Base-by-base conservation (phyloP, 345 rosid species). In the Mallotus nudiflorus region DNA sequence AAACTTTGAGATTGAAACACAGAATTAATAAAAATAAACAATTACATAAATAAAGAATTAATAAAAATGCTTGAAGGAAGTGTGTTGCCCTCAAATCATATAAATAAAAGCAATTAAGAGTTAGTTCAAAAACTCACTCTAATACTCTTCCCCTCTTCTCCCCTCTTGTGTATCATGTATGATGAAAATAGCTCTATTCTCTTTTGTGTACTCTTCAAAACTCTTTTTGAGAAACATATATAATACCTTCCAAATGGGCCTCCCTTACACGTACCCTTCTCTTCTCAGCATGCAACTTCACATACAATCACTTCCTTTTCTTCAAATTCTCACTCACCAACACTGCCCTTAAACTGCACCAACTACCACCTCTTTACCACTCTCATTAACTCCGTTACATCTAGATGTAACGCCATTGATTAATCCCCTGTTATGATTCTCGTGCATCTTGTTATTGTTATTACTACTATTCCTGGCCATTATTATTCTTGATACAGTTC, bases 401-500 rank as follows among this genome's bases (percentile, higher is more conserved):
- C 62, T 53, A n/a, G n/a, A n/a, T n/a, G n/a, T n/a, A 24, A 39
- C 59, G 22, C 52, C 58, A 9, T 42, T 39, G 9, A 19, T 24
- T 3, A n/a, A n/a, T n/a, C 5, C 70, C 59, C 20, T 44, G 2
- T 37, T 18, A 20, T 19, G 13, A n/a, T 33, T 56, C 20, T 66
- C 73, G 52, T 73, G 75, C 56, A 45, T 59, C 70, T 55, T 13
- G 20, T n/a, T 20, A 6, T 28, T 14, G 13, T 56, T 14, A 2
- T 57, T 13, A 14, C 15, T 24, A 42, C 22, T n/a, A 10, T 20
- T 15, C 52, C 29, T 45, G 18, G 63, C 55, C 75, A 69, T 77
- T 45, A 14, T 60, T 8, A 86, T 28, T 35, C 68, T 80, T 42
- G 67, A 83, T 59, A 80, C 67, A 6, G 81, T 70, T 14, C 68